Conservation (phyloP, 2,329 filamentous ascomycete genomes). For the Hypoxylon sp. region DNA sequence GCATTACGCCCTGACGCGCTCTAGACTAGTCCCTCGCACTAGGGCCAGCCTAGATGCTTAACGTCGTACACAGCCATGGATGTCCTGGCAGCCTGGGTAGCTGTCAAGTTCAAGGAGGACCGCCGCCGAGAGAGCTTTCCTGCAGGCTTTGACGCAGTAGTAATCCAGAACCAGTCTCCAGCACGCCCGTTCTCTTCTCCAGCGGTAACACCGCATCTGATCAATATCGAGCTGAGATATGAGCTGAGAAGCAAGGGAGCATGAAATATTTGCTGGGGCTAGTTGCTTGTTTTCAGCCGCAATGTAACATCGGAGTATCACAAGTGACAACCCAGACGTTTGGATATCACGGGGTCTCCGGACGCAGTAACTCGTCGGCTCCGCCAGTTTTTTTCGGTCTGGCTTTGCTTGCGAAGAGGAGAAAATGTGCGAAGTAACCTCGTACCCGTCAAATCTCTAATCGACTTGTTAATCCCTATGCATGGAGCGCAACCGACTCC, state of each 20-base stretch:
- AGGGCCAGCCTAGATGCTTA: constrained; percentile 7
- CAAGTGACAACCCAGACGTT: constrained; percentile 6
- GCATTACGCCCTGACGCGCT: neutral
- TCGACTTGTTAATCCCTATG: constrained; percentile 17
- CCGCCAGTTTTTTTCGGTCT: constrained; percentile 11
- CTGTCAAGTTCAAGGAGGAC: neutral
- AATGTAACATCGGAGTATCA: constrained; percentile 24
- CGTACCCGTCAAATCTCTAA: constrained; percentile 14
- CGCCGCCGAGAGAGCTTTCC: constrained; percentile 3
- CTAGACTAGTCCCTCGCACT: constrained; percentile 18
- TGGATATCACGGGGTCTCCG: constrained; percentile 1
- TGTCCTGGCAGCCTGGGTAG: constrained; percentile 5
- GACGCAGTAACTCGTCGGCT: constrained; percentile 4
- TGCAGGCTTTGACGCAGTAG: neutral
- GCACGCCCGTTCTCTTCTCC: neutral
- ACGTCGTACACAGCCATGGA: constrained; percentile 4
- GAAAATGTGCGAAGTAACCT: constrained; percentile 6
- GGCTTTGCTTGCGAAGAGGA: constrained; percentile 17
- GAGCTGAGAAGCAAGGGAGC: constrained; percentile 9
- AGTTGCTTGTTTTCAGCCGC: constrained; percentile 29
- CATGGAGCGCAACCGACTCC: constrained; percentile 11
- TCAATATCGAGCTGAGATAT: constrained; percentile 20
- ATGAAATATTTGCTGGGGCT: constrained; percentile 26
- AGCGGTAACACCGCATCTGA: neutral
- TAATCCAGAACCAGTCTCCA: constrained; percentile 1